Base-by-base conservation (phyloP, 768 basidiomycete species). In the Stropharia rugosoannulata region DNA sequence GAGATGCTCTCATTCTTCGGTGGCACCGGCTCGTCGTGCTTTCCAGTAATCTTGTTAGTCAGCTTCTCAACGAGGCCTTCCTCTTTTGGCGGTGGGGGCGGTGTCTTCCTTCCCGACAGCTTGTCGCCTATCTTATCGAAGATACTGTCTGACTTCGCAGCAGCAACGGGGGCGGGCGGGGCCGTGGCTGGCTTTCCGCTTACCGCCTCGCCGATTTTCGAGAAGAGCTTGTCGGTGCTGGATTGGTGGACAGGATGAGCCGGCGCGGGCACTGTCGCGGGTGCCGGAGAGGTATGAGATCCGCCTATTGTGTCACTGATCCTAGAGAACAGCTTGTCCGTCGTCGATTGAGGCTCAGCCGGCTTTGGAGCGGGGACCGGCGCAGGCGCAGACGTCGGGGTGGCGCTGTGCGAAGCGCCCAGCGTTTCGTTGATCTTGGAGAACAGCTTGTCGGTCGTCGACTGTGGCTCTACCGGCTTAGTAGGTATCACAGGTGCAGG, bases 51-150 rank as follows among this genome's bases (percentile, higher is more conserved):
- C 2, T 38, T 55, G 29, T 45, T 39, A 2, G 55, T 38, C n/a
- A 60, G 40, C 55, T 60, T 60, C 15, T 47, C 52, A 2, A 60
- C 13, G 40, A 60, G 41, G 41, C 47, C 40, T 9, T 56, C 44
- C 7, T 51, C 49, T 49, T 53, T 51, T 35, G 29, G 35, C 1
- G 46, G 25, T 0, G 58, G 58, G 12, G 54, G 49, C 0, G 58
- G 27, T 7, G 51, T 46, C 42, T 54, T 49, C 15, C 39, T 46
- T 0, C 59, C 59, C 2, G 54, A 49, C 10, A 59, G 38, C 27
- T 43, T 51, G 39, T 54, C 59, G 2, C 55, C 48, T 36, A 60
- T 40, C 37, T 60, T 60, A 37, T 43, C 35, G 35, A 60, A 36
- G n/a, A 60, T 19, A 11, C 47, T 53, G 7, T 32, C 29, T 10